Evolutionary conservation across 129 eudicot genomes (phyloP), one percentile per base, ranked within the genome.

Genomic region (Arctium lappa): DNA sequence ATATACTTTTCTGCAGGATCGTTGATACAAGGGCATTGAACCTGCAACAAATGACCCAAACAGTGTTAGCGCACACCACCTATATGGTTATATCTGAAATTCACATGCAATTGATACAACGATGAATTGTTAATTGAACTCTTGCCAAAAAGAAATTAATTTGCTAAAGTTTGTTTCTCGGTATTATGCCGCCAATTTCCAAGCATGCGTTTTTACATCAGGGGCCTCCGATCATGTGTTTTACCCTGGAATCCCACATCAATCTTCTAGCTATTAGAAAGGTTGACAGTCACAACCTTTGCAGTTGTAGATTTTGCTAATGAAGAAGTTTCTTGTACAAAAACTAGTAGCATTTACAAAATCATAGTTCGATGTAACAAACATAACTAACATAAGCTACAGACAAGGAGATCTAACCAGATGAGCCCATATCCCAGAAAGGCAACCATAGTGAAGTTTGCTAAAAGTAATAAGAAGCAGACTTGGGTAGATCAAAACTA

Each of bases 1-100:
- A 93, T 62, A 82, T 91, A 93, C 86, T 91, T 93, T 82, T 90
- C 93, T 18, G 98, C 91, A 39, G 91, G 97, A 76, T 93, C 94
- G 53, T 42, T 73, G 11, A 93, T 86, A 75, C 83, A 73, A 74
- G 98, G 97, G 82, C 97, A 91, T 37, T 80, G 76, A 82, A 91
- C 98, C 97, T 93, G 91, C 80, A 83, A 75, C 60, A 83, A 76
- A 36, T 11, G 75, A 15, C 53, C 38, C 15, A 50, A 74, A 30
- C n/a, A 44, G 13, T 40, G 73, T 56, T 39, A 30, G 48, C 33
- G 11, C 73, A 30, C 73, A 29, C 16, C 31, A 8, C 75, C 1
- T 71, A 71, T 22, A 22, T 22, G 27, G 27, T 0, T 22, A 22
- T 71, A 60, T 39, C 76, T 37, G 50, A 36, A 72, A 36, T 16